phyloP scores from a whole-genome alignment of 257 asterid species.

The Coffea eugenioides region DNA sequence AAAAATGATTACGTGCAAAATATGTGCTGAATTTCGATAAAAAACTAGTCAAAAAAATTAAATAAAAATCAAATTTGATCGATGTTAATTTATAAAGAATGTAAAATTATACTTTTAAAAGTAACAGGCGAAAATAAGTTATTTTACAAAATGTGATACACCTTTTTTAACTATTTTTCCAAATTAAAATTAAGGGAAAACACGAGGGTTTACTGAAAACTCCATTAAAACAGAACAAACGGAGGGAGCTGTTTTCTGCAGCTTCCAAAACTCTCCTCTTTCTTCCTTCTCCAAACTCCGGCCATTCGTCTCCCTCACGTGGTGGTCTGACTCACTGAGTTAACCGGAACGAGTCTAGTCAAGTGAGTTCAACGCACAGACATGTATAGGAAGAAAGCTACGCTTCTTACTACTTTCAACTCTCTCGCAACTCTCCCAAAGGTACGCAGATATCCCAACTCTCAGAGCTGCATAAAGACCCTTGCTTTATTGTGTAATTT shows the following conservation, averaged over 20 bases:
- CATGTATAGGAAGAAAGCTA: constrained; percentile 51
- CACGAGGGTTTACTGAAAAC: too few species aligned
- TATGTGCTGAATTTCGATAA: too few species aligned
- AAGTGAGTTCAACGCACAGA: constrained; percentile 4
- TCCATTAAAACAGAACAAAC: background rate
- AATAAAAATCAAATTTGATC: too few species aligned
- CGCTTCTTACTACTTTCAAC: constrained; percentile 30
- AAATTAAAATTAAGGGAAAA: too few species aligned
- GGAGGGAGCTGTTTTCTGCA: background rate
- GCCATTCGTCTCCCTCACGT: background rate
- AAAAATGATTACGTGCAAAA: too few species aligned
- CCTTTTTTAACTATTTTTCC: too few species aligned
- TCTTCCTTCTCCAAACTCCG: background rate
- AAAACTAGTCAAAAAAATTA: too few species aligned
- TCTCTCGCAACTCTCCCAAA: constrained; percentile 34
- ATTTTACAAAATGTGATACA: too few species aligned
- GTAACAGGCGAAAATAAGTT: too few species aligned
- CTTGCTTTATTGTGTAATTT: constrained; percentile 31
- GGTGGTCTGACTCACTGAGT: background rate
- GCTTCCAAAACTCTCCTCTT: background rate
- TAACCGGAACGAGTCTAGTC: constrained; percentile 3
- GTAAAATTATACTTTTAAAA: too few species aligned
- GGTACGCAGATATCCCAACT: constrained; percentile 39
- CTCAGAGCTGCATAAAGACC: constrained; percentile 11
- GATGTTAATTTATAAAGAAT: too few species aligned